phyloP scores from a whole-genome alignment of 441 rosid species.

The Bruguiera hainesii region DNA sequence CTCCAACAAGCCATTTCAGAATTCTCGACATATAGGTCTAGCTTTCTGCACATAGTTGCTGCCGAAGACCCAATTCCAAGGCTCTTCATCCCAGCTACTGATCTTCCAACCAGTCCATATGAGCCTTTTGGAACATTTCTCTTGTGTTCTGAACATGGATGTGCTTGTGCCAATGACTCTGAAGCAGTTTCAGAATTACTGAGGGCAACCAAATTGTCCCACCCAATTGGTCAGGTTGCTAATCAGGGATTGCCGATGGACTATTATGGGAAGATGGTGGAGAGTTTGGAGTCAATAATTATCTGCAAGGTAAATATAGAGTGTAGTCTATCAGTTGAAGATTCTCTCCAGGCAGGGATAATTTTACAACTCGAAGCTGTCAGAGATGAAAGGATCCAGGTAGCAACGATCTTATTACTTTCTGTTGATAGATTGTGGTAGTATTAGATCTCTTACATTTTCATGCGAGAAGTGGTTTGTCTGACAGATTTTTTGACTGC shows the following conservation, averaged over 20 bases:
- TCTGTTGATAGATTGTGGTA: neutral
- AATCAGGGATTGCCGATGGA: slow-evolving; percentile 11
- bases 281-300: slow-evolving; percentile 15
- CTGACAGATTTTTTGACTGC: slow-evolving; percentile 7
- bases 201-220: slow-evolving; percentile 2
- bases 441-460: too few relatives aligned
- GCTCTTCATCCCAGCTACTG: slow-evolving; percentile 11
- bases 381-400: slow-evolving; percentile 29
- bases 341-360: slow-evolving; percentile 28
- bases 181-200: slow-evolving; percentile 33
- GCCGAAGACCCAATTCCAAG: slow-evolving; percentile 33
- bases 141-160: slow-evolving; percentile 38
- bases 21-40: slow-evolving; percentile 39
- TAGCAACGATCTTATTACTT: slow-evolving; percentile 5
- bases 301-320: slow-evolving; percentile 19
- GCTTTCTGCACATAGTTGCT: slow-evolving; percentile 58
- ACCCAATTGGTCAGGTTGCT: slow-evolving; percentile 2
- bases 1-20: slow-evolving; percentile 41
- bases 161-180: slow-evolving; percentile 45
- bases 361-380: slow-evolving; percentile 28
- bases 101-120: slow-evolving; percentile 18
- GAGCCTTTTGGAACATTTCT: slow-evolving; percentile 64
- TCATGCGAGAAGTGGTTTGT: too few relatives aligned
- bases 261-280: slow-evolving; percentile 23
- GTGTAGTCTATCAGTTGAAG: neutral